A percentile compares a stretch with the other conserved stretches of the same genome.
Evolutionary conservation across 768 basidiomycete genomes (phyloP).

Genomic region (Vishniacozyma victoriae): DNA sequence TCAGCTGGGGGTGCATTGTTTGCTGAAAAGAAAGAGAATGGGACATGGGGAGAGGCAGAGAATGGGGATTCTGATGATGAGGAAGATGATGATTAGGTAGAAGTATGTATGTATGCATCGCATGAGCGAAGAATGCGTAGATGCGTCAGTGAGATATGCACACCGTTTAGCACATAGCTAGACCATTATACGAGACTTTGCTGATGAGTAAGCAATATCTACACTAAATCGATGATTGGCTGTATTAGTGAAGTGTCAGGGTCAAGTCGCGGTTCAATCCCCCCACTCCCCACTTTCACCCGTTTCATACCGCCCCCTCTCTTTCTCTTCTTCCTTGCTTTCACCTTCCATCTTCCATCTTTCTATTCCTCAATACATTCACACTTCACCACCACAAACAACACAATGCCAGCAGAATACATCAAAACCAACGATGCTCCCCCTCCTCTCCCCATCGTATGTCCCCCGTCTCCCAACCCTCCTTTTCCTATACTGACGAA

Average conservation of each 20-base stretch:
- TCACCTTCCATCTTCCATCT: slow-evolving; percentile 20
- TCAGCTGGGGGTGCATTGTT: slow-evolving; percentile 35
- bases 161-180: too few species aligned
- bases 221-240: too few species aligned
- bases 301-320: slow-evolving; percentile 6
- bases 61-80: slow-evolving; percentile 26
- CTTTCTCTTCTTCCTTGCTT: slow-evolving; percentile 9
- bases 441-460: slow-evolving; percentile 36
- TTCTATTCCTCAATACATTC: slow-evolving; percentile 21
- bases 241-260: too few species aligned
- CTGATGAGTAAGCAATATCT: too few species aligned
- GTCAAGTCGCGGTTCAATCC: too few species aligned
- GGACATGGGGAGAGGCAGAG: slow-evolving; percentile 20
- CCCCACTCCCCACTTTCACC: too few species aligned
- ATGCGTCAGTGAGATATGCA: too few species aligned
- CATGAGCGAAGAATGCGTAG: too few species aligned
- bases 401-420: slow-evolving; percentile 36
- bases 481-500: not conserved
- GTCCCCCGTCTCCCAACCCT: not conserved
- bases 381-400: too few species aligned
- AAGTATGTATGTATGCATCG: too few species aligned
- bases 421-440: slow-evolving; percentile 37
- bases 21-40: slow-evolving; percentile 31
- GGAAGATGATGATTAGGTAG: slow-evolving; percentile 3
- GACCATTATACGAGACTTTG: too few species aligned